These are phyloP conservation scores for Punica granatum DNA, from an alignment of 345 rosid species.

Conservation along the genomic window DNA sequence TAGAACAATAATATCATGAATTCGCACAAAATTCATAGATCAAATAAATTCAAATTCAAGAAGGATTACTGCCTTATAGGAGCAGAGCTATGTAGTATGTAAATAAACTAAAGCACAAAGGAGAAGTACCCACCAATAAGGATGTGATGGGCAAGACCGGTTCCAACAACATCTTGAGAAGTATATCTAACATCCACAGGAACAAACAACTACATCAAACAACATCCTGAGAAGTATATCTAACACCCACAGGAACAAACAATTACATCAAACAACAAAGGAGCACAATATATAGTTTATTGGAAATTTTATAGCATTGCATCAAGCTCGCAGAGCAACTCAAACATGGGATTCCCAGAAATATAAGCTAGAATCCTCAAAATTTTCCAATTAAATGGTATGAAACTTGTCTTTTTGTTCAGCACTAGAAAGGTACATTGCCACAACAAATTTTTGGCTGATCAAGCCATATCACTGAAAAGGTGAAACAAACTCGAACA, in stretches of 20 bases:
- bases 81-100: background rate
- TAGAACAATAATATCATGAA: background rate
- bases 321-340: background rate
- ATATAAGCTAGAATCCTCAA: background rate
- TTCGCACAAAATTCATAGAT: background rate
- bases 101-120: constrained; percentile 5
- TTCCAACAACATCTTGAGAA: constrained; percentile 57
- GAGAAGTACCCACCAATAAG: constrained; percentile 38
- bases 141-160: constrained; percentile 42
- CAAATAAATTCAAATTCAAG: background rate
- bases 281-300: constrained; percentile 2
- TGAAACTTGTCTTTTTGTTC: background rate
- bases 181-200: constrained; percentile 30
- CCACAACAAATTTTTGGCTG: background rate
- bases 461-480: background rate
- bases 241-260: constrained; percentile 16
- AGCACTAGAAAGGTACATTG: background rate
- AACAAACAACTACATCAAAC: background rate
- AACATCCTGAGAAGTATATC: constrained; percentile 42
- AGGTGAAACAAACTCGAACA: background rate
- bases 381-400: background rate
- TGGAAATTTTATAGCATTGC: background rate
- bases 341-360: background rate
- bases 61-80: background rate
- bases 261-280: constrained; percentile 1